Evolutionary conservation across 2,329 filamentous ascomycete genomes (phyloP).

Genomic region (Orbilia blumenaviensis): DNA sequence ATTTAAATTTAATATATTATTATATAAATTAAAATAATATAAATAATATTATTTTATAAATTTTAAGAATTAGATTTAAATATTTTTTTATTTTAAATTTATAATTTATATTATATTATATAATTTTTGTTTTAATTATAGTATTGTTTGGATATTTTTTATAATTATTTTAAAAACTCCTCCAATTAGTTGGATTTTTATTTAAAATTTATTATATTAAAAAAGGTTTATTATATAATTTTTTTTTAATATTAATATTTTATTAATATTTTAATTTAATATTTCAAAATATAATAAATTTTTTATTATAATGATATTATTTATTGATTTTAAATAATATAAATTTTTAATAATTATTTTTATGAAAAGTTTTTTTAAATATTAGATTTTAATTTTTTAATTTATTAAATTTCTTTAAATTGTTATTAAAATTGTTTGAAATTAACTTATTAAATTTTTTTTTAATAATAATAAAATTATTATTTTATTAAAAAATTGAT

Average conservation of each 20-base stretch:
- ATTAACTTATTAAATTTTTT: neutral
- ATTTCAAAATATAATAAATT: too few species aligned
- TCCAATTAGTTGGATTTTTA: neutral
- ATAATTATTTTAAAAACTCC: neutral
- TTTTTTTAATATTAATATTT: too few species aligned
- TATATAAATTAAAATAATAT: too few species aligned
- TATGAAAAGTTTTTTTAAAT: neutral
- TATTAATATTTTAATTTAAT: too few species aligned
- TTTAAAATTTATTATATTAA: too few species aligned
- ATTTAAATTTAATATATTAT: neutral
- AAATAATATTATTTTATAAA: neutral
- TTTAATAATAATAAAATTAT: neutral
- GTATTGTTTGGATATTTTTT: neutral
- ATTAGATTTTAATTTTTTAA: neutral
- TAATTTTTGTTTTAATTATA: neutral
- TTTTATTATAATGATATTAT: neutral
- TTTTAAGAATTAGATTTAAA: neutral
- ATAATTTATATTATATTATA: too few species aligned
- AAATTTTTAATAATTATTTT: conserved; percentile 8
- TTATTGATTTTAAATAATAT: neutral
- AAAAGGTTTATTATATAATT: too few species aligned
- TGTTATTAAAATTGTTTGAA: neutral
- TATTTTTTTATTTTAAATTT: neutral
- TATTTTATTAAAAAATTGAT: neutral
- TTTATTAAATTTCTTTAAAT: neutral